Conservation (phyloP, 805 yeast genomes). For the Monosporozyma unispora region DNA sequence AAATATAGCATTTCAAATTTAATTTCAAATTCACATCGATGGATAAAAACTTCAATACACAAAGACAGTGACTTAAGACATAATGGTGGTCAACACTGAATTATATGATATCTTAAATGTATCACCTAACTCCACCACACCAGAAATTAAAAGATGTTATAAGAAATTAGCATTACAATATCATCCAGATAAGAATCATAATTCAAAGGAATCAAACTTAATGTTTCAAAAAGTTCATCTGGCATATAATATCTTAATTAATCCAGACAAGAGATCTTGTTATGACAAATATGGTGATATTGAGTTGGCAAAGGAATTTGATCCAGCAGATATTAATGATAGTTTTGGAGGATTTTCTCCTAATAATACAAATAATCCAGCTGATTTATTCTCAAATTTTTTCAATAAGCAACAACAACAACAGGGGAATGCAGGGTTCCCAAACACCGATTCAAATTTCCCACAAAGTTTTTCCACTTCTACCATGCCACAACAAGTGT, state of each 20-base stretch:
- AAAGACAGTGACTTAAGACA: not conserved
- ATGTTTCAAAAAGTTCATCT: slow-evolving; percentile 71
- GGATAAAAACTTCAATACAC: too few relatives aligned
- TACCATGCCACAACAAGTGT: not conserved
- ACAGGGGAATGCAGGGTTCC: not conserved
- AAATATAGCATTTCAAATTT: too few relatives aligned
- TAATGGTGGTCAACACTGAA: slow-evolving; percentile 7
- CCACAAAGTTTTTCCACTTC: not conserved
- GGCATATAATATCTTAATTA: slow-evolving; percentile 86
- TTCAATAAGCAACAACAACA: slow-evolving; percentile 9
- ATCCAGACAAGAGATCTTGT: slow-evolving; percentile 92
- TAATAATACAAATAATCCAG: slow-evolving; percentile 9
- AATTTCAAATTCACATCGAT: too few relatives aligned
- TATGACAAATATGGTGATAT: slow-evolving; percentile 54
- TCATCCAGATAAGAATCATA: slow-evolving; percentile 89
- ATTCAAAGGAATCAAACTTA: slow-evolving; percentile 73
- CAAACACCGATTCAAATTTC: not conserved
- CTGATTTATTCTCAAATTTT: slow-evolving; percentile 25
- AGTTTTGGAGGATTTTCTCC: not conserved
- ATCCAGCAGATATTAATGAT: slow-evolving; percentile 2
- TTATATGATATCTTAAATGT: slow-evolving; percentile 74
- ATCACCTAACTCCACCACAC: slow-evolving; percentile 48
- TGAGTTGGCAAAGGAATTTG: slow-evolving; percentile 5
- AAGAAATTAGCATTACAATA: slow-evolving; percentile 69
- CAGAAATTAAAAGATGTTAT: slow-evolving; percentile 76